Conservation (phyloP, 495 filamentous ascomycete species). For the Neurospora hispaniola region DNA sequence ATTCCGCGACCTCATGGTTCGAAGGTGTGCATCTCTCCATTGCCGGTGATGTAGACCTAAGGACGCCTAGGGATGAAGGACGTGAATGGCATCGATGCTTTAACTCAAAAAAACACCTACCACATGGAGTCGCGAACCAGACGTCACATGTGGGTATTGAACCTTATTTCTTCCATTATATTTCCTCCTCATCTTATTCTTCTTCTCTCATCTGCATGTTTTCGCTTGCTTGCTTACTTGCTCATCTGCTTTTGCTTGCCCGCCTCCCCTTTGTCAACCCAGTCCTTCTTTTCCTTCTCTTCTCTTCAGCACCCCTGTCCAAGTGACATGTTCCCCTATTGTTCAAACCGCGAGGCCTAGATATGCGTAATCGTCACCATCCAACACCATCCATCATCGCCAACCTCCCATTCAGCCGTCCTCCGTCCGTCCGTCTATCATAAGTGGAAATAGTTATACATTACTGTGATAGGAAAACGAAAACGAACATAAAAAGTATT, state of each 20-base stretch:
- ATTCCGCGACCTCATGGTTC: slow-evolving; percentile 89
- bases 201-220: neutral
- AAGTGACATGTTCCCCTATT: neutral
- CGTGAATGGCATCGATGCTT: neutral
- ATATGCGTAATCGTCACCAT: neutral
- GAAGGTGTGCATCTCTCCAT: neutral
- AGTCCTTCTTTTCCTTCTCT: neutral
- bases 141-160: neutral
- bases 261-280: neutral
- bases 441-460: neutral
- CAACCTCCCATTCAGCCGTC: neutral
- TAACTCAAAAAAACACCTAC: neutral
- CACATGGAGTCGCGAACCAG: neutral
- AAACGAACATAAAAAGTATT: neutral
- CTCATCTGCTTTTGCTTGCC: neutral
- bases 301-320: neutral
- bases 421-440: neutral
- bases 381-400: neutral
- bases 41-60: neutral
- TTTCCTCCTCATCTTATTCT: neutral
- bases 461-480: neutral
- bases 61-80: neutral
- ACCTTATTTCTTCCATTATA: neutral
- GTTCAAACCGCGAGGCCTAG: neutral
- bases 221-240: neutral